These are phyloP conservation scores for Kodamaea fungicola DNA, from an alignment of 1,139 yeast genomes.

Conservation along the genomic window DNA sequence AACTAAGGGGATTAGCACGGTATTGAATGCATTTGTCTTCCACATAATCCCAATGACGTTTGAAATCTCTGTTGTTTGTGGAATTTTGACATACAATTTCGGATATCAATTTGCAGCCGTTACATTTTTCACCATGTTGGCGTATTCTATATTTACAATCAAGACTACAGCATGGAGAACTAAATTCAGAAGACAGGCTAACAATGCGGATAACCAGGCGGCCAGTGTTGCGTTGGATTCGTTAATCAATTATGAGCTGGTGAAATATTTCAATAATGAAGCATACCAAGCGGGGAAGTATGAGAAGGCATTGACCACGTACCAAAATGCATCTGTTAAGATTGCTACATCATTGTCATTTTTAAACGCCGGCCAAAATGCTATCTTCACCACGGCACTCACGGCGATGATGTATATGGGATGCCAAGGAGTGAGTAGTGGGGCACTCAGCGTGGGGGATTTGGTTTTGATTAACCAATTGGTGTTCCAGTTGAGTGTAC, in stretches of 20 bases:
- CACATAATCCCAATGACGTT: conserved; percentile 91
- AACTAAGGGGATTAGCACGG: conserved; percentile 94
- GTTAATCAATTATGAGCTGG: conserved; percentile 89
- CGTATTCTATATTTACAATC: conserved; percentile 84
- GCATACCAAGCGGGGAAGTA: conserved; percentile 74
- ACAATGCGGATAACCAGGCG: conserved; percentile 90
- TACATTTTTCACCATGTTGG: conserved; percentile 81
- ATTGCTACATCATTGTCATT: conserved; percentile 92
- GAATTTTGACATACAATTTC: conserved; percentile 87
- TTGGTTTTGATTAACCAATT: conserved; percentile 93
- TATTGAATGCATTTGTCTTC: conserved; percentile 91
- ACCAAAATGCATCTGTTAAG: conserved; percentile 79
- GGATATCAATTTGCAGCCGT: conserved; percentile 89
- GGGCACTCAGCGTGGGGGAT: conserved; percentile 88
- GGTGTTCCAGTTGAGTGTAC: conserved; percentile 93
- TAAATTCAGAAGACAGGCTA: conserved; percentile 83
- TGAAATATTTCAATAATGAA: conserved; percentile 91
- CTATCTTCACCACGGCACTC: conserved; percentile 86
- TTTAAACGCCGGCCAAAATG: conserved; percentile 86
- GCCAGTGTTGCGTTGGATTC: conserved; percentile 95
- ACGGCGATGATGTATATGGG: conserved; percentile 99
- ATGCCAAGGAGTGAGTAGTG: conserved; percentile 85
- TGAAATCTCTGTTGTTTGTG: conserved; percentile 90
- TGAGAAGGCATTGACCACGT: conserved; percentile 67
- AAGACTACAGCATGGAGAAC: conserved; percentile 97